Percentiles rank a stretch among this genome's conserved stretches.
Evolutionary conservation across 169 alveolate species (phyloP).

Genomic region (Plasmodium inui): DNA sequence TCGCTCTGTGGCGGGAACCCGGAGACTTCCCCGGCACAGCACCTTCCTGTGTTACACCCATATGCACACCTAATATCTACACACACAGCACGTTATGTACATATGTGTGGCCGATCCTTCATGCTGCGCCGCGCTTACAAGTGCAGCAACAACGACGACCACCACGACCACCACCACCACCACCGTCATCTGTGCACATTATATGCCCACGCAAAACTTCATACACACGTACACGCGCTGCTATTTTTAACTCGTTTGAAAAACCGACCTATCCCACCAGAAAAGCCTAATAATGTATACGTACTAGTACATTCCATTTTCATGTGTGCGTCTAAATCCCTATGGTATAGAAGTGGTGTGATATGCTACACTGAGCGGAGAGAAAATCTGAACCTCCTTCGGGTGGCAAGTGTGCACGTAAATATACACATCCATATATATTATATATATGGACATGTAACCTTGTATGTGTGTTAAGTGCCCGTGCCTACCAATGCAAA

Average conservation of each 20-base stretch:
- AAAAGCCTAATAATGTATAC: background rate
- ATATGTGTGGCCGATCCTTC: background rate
- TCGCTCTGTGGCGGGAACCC: background rate
- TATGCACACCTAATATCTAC: background rate
- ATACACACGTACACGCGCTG: background rate
- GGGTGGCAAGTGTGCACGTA: background rate
- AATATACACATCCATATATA: background rate
- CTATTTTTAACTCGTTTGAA: conserved; percentile 7
- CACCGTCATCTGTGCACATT: background rate
- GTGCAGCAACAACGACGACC: too few relatives aligned
- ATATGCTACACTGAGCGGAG: background rate
- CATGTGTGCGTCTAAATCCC: background rate
- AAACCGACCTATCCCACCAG: background rate
- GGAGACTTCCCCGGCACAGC: background rate
- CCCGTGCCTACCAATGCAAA: background rate
- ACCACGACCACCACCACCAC: too few relatives aligned
- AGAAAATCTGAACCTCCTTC: background rate
- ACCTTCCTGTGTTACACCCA: too few relatives aligned
- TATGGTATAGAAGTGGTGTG: background rate
- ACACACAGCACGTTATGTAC: background rate
- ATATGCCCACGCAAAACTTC: background rate
- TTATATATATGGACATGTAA: background rate
- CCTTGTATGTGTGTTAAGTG: background rate
- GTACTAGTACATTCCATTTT: background rate
- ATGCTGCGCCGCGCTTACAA: too few relatives aligned